Conservation (phyloP, 2,329 filamentous ascomycete species). For the Remersonia thermophila region DNA sequence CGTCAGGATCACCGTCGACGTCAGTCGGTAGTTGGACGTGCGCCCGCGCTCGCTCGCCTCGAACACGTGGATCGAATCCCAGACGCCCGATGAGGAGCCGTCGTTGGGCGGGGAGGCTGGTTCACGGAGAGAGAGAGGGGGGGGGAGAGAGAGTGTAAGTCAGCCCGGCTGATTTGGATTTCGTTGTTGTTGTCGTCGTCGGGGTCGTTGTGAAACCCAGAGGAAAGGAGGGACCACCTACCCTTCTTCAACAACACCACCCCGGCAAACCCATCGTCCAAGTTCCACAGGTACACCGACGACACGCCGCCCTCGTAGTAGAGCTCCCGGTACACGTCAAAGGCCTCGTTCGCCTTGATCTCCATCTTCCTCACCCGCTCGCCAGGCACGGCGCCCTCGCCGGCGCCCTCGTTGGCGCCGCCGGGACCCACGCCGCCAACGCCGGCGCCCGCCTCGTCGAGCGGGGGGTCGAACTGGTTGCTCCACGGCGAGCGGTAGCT, state of each 20-base stretch:
- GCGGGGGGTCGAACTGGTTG: conserved; percentile 91
- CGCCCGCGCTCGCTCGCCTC: conserved; percentile 88
- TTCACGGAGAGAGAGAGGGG: too few relatives aligned
- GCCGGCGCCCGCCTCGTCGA: conserved; percentile 48
- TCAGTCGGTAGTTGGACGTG: conserved; percentile 92
- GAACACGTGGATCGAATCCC: conserved; percentile 98
- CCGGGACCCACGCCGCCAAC: conserved; percentile 38
- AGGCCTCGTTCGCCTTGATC: conserved; percentile 84
- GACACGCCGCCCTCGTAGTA: conserved; percentile 96
- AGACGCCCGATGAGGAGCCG: conserved; percentile 63
- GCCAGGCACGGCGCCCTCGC: conserved; percentile 75
- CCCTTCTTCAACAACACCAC: conserved; percentile 94
- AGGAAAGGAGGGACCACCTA: conserved; percentile 28
- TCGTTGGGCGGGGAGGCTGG: conserved; percentile 51
- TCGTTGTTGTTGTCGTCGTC: too few relatives aligned
- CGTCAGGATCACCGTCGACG: conserved; percentile 88
- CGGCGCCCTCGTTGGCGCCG: conserved; percentile 45
- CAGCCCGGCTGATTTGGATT: too few relatives aligned
- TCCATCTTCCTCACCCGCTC: conserved; percentile 91
- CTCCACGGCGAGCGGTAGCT: conserved; percentile 98
- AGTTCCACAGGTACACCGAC: conserved; percentile 95
- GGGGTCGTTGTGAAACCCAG: too few relatives aligned
- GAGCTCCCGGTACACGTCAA: conserved; percentile 91
- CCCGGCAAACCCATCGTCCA: conserved; percentile 95
- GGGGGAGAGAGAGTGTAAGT: too few relatives aligned